These are phyloP conservation scores for Pseudevernia furfuracea DNA, from an alignment of 495 filamentous ascomycete genomes.

Conservation along the genomic window DNA sequence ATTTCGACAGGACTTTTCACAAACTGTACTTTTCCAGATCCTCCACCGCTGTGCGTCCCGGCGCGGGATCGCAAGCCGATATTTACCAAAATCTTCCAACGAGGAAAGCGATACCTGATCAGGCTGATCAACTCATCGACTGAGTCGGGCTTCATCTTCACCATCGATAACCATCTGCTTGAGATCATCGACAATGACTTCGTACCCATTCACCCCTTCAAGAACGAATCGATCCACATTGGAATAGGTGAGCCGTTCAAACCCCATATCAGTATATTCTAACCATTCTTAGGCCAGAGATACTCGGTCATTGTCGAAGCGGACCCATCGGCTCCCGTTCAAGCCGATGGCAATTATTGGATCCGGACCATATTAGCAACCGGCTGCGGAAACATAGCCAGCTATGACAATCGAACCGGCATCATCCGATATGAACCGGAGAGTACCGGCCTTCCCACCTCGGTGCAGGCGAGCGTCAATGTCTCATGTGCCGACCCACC, in stretches of 20 bases:
- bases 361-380: slow-evolving; percentile 38
- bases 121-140: slow-evolving; percentile 41
- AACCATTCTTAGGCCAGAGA: slow-evolving; percentile 42
- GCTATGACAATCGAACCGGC: slow-evolving; percentile 19
- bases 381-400: slow-evolving; percentile 18
- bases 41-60: slow-evolving; percentile 5
- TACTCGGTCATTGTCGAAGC: slow-evolving; percentile 64
- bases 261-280: slow-evolving; percentile 29
- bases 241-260: slow-evolving; percentile 36
- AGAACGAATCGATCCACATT: slow-evolving; percentile 41
- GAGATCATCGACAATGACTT: slow-evolving; percentile 43
- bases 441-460: slow-evolving; percentile 24
- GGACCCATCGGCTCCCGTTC: slow-evolving; percentile 31
- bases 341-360: slow-evolving; percentile 51
- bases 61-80: slow-evolving; percentile 11
- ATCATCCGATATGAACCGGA: slow-evolving; percentile 31
- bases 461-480: slow-evolving; percentile 14
- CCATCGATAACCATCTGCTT: slow-evolving; percentile 42
- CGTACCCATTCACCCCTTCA: slow-evolving; percentile 43
- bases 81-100: slow-evolving; percentile 31
- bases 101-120: slow-evolving; percentile 38
- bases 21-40: not conserved
- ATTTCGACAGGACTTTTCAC: slow-evolving; percentile 4
- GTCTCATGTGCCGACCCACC: slow-evolving; percentile 29
- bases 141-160: slow-evolving; percentile 42